phyloP scores from a whole-genome alignment of 108 stramenopile genomes.

The Tribonema minus region DNA sequence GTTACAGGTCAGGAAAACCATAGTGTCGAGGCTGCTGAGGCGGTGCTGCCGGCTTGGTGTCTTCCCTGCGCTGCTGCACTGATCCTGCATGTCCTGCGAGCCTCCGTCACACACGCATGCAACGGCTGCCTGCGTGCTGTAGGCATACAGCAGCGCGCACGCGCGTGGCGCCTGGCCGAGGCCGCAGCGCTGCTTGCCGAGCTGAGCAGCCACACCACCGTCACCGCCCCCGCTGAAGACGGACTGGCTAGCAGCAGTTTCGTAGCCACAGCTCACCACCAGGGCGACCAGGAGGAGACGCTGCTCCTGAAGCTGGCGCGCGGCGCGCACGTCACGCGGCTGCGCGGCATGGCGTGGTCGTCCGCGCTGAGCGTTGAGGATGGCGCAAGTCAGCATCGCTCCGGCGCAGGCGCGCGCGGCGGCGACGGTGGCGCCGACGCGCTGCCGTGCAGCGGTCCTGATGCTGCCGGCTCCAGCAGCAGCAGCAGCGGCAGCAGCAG shows the following conservation, averaged over 20 bases:
- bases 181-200: neutral
- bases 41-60: no score
- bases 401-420: no score
- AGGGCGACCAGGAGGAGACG: conserved; percentile 49
- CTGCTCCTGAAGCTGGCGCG: conserved; percentile 44
- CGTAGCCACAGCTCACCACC: conserved; percentile 47
- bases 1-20: no score
- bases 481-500: neutral
- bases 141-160: conserved; percentile 40
- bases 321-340: conserved; percentile 38
- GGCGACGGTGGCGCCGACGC: no score
- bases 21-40: no score
- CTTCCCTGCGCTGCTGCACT: no score
- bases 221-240: neutral
- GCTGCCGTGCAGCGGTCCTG: no score
- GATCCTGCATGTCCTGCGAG: no score
- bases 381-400: no score
- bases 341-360: conserved; percentile 33
- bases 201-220: neutral
- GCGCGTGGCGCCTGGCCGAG: conserved; percentile 26
- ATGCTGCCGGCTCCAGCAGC: neutral
- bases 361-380: no score
- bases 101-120: neutral
- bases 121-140: neutral
- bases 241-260: neutral